Evolutionary conservation across 345 rosid genomes (phyloP).

Genomic region (Erodium maritimum): DNA sequence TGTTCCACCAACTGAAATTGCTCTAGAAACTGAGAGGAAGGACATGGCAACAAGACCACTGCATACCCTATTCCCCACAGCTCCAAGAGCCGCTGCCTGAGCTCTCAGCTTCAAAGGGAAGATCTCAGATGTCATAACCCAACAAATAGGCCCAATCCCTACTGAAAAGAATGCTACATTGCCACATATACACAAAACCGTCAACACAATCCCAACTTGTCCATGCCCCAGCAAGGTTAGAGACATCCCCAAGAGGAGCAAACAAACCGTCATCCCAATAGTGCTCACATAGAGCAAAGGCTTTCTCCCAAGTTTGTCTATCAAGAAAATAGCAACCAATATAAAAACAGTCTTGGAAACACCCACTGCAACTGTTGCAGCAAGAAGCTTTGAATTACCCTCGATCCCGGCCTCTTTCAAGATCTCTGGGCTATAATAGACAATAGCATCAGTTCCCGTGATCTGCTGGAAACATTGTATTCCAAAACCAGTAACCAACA

Average conservation of each 20-base stretch:
- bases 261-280: constrained; percentile 50
- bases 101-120: constrained; percentile 57
- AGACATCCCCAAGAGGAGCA: constrained; percentile 29
- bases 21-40: constrained; percentile 39
- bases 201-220: constrained; percentile 21
- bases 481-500: constrained; percentile 51
- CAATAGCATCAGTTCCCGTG: constrained; percentile 55
- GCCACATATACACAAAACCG: constrained; percentile 36
- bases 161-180: constrained; percentile 58
- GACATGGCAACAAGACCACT: constrained; percentile 61
- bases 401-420: constrained; percentile 39
- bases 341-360: constrained; percentile 48
- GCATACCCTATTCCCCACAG: constrained; percentile 42
- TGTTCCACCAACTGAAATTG: constrained; percentile 46
- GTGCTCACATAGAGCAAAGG: constrained; percentile 54
- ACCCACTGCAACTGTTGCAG: constrained; percentile 63
- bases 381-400: constrained; percentile 33
- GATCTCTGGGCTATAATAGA: constrained; percentile 62
- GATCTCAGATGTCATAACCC: constrained; percentile 55
- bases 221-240: constrained; percentile 27
- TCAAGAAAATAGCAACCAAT: constrained; percentile 38
- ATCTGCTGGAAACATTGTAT: constrained; percentile 61
- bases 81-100: constrained; percentile 57
- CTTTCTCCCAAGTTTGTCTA: constrained; percentile 52
- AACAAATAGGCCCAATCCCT: constrained; percentile 51